Conservation (phyloP, 2,329 filamentous ascomycete species). For the Ceratocystis cubensis region DNA sequence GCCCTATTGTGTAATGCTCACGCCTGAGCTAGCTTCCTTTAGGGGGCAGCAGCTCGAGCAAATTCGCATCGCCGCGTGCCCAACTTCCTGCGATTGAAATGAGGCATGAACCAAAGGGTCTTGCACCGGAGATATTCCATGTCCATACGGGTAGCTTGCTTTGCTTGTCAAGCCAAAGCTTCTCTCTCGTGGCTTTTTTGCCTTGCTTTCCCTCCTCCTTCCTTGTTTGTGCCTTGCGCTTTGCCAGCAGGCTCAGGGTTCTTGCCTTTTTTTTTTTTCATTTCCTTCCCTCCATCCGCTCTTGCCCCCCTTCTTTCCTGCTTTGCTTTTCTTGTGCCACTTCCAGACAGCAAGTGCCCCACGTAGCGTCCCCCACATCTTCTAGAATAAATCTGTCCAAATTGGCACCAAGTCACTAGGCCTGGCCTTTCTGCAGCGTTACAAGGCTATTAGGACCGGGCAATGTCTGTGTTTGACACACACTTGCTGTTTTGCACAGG, state of each 20-base stretch:
- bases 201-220: neutral
- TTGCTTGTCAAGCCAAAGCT: neutral
- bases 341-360: neutral
- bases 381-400: neutral
- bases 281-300: neutral
- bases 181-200: neutral
- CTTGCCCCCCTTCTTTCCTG: neutral
- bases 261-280: neutral
- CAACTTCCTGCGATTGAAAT: neutral
- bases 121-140: neutral
- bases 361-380: neutral
- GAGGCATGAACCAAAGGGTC: constrained; percentile 1
- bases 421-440: neutral
- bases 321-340: neutral
- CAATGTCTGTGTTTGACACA: neutral
- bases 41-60: neutral
- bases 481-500: neutral
- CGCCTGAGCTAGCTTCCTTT: neutral
- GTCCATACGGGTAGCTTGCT: neutral
- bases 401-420: neutral
- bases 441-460: neutral
- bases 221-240: neutral
- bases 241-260: neutral
- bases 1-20: neutral
- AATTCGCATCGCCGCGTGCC: neutral